Evolutionary conservation across 2,329 filamentous ascomycete species (phyloP).

Genomic region (Neonectria punicea): DNA sequence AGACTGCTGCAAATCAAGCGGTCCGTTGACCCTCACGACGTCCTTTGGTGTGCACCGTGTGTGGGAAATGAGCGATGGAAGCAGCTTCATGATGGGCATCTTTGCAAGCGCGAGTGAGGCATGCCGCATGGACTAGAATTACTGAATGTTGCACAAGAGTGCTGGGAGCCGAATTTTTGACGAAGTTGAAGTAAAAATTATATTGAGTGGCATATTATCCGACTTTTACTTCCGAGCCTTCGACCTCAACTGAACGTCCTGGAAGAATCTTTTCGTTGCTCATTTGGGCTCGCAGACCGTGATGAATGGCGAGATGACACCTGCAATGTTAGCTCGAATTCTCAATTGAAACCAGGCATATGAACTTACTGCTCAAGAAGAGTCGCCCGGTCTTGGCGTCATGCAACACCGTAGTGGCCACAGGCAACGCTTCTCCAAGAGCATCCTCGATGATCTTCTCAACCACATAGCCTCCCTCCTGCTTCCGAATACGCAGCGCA

Average conservation of each 20-base stretch:
- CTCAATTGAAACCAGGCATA: accelerated
- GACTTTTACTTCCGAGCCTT: no score
- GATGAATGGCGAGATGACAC: slow-evolving; percentile 40
- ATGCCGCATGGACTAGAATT: background rate
- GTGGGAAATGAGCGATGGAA: slow-evolving; percentile 58
- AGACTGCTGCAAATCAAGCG: slow-evolving; percentile 57
- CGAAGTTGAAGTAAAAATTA: background rate
- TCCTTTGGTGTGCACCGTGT: slow-evolving; percentile 61
- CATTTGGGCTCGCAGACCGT: slow-evolving; percentile 36
- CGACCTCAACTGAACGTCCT: no score
- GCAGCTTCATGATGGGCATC: slow-evolving; percentile 35
- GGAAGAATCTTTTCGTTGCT: background rate
- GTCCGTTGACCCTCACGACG: slow-evolving; percentile 56
- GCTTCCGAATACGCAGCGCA: slow-evolving; percentile 24
- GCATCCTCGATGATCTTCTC: slow-evolving; percentile 40
- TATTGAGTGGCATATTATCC: background rate
- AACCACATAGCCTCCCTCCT: slow-evolving; percentile 18
- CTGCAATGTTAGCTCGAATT: background rate
- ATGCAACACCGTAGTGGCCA: slow-evolving; percentile 37
- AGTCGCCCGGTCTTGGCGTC: slow-evolving; percentile 37
- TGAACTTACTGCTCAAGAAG: slow-evolving; percentile 37
- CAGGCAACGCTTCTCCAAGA: slow-evolving; percentile 30
- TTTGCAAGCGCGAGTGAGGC: slow-evolving; percentile 35
- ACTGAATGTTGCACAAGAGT: no score
- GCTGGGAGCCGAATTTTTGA: background rate